Evolutionary conservation across 179 eudicot species (phyloP), one percentile per base, ranked within the genome.

Genomic region (Drosera spatulata): DNA sequence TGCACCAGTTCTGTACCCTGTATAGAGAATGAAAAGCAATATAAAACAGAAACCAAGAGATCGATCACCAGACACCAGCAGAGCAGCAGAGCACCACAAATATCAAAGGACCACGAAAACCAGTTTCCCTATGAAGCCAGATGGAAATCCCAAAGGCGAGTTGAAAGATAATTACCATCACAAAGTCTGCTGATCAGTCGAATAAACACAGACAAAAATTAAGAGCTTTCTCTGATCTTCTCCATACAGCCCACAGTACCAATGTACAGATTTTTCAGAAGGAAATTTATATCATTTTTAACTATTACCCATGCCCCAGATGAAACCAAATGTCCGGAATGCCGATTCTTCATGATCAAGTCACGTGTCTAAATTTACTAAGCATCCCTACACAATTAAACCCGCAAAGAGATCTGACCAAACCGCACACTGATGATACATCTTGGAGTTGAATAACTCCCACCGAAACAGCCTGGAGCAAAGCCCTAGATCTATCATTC

Each of bases 1-100:
- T 67, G 95, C 82, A 66, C 87, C 86, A 67, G 73, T 71, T 80
- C 96, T 84, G 75, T 82, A 86, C 59, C 96, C 95, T 88, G 45
- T 89, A 59, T 48, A 6, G 38, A 57, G 60, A 61, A 58, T 64
- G 49, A 50, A 56, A 58, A 22, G 33, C 60, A 56, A 60, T 33
- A 55, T 55, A 42, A 41, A 70, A 79, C 46, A 5, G 56, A 61
- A 59, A 69, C 63, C 58, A 73, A 60, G 62, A 84, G 69, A 74
- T 43, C 8, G 0, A 43, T 74, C 52, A 66, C 81, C n/a, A n/a
- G n/a, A n/a, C n/a, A n/a, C n/a, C 71, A 73, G 71, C 76, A 72
- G 58, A 74, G 59, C 61, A 65, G 67, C 61, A 67, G 63, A 64
- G 56, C 57, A 65, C 69, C 39, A 51, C 13, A 69, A 46, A 53